Percentiles rank a stretch among this genome's conserved stretches.
Evolutionary conservation across 1,284 basidiomycete genomes (phyloP).

Genomic region (Tilletia setariae): DNA sequence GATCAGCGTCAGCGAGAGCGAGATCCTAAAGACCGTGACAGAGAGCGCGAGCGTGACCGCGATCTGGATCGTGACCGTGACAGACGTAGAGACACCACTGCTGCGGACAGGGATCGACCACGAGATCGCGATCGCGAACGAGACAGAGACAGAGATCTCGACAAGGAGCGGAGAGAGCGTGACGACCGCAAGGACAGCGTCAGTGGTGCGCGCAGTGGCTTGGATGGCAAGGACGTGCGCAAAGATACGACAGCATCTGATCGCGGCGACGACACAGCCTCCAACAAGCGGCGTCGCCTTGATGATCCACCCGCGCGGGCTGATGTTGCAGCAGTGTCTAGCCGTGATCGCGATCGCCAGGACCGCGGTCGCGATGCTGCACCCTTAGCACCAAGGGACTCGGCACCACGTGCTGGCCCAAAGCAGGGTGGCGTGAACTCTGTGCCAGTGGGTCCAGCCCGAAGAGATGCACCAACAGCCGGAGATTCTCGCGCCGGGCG

Average conservation of each 20-base stretch:
- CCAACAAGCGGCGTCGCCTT: constrained; percentile 3
- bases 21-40: constrained; percentile 19
- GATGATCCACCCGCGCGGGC: not conserved
- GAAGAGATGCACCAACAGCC: too few species aligned
- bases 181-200: not conserved
- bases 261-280: not conserved
- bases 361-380: constrained; percentile 2
- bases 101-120: not conserved
- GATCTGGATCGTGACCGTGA: constrained; percentile 9
- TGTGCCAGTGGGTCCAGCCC: too few species aligned
- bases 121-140: constrained; percentile 1
- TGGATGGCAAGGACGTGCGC: not conserved
- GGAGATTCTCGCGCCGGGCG: too few species aligned
- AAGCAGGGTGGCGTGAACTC: too few species aligned
- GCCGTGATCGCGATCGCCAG: constrained; percentile 24
- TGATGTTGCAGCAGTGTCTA: not conserved
- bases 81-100: too few species aligned
- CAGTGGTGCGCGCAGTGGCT: not conserved
- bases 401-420: too few species aligned
- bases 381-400: too few species aligned
- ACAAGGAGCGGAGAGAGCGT: not conserved
- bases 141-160: constrained; percentile 10
- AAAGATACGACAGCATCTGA: not conserved
- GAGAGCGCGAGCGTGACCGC: constrained; percentile 5
- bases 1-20: constrained; percentile 8